A percentile compares a stretch with the other conserved stretches of the same genome.
Evolutionary conservation across 345 rosid species (phyloP).

Genomic region (Raphanus raphanistrum): DNA sequence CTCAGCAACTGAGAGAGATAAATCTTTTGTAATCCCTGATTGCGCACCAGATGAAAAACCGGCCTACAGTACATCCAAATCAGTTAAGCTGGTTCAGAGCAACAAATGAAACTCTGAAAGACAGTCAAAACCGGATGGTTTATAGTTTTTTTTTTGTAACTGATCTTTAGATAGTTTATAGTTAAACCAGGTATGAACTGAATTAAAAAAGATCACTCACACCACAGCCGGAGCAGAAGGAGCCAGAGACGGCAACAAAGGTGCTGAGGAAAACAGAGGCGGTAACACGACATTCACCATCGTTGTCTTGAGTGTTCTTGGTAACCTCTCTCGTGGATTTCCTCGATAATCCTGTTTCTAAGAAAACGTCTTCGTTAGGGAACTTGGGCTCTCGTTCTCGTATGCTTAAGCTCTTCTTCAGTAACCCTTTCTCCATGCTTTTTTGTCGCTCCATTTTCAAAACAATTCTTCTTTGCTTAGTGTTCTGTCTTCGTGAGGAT

Average conservation of each 20-base stretch:
- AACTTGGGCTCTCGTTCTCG: slow-evolving; percentile 3
- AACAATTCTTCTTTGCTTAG: background rate
- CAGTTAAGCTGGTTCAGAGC: background rate
- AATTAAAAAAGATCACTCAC: slow-evolving; percentile 26
- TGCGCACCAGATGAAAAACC: slow-evolving; percentile 55
- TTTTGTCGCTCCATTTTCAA: slow-evolving; percentile 27
- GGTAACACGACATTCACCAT: slow-evolving; percentile 34
- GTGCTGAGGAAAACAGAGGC: slow-evolving; percentile 45
- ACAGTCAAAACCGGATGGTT: background rate
- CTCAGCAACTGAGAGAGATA: slow-evolving; percentile 43
- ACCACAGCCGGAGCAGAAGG: slow-evolving; percentile 48
- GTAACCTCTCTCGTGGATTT: slow-evolving; percentile 22
- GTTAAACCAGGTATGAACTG: background rate
- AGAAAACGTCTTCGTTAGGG: slow-evolving; percentile 25
- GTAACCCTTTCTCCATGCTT: slow-evolving; percentile 36
- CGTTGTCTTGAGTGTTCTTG: slow-evolving; percentile 34
- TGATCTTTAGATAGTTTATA: background rate
- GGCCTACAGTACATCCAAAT: slow-evolving; percentile 14
- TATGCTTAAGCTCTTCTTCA: slow-evolving; percentile 38
- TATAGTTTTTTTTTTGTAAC: background rate
- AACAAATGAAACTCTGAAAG: background rate
- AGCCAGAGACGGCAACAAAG: slow-evolving; percentile 50
- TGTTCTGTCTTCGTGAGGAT: background rate
- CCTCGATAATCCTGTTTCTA: slow-evolving; percentile 27
- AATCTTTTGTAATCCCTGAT: slow-evolving; percentile 43